These are phyloP conservation scores for Aspergillus leporis DNA, from an alignment of 495 filamentous ascomycete genomes.

Conservation along the genomic window DNA sequence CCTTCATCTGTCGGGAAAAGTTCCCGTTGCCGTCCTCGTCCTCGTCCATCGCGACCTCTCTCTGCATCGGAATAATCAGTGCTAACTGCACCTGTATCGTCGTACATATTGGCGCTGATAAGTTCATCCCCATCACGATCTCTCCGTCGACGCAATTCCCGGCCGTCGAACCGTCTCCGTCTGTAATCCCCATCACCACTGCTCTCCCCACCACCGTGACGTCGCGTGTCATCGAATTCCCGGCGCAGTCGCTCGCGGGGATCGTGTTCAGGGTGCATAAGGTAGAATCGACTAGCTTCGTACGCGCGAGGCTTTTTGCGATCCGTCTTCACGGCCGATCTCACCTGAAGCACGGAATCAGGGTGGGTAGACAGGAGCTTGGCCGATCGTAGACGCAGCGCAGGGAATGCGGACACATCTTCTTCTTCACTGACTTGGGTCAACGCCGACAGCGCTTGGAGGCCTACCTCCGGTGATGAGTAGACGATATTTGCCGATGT, in stretches of 20 bases:
- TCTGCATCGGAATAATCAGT: constrained; percentile 35
- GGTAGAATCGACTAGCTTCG: constrained; percentile 83
- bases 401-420: constrained; percentile 42
- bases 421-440: constrained; percentile 42
- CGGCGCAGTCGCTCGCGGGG: constrained; percentile 68
- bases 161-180: constrained; percentile 56
- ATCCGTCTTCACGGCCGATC: constrained; percentile 73
- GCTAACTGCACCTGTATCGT: constrained; percentile 48
- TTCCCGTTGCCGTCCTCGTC: constrained; percentile 41
- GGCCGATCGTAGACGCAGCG: constrained; percentile 55
- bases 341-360: constrained; percentile 66
- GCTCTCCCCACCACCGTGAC: constrained; percentile 57
- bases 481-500: constrained; percentile 85
- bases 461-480: constrained; percentile 64
- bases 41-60: constrained; percentile 29
- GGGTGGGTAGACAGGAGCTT: constrained; percentile 66
- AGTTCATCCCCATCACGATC: constrained; percentile 52
- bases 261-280: constrained; percentile 85
- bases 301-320: constrained; percentile 75
- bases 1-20: constrained; percentile 50
- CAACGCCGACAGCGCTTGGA: constrained; percentile 69
- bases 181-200: constrained; percentile 62
- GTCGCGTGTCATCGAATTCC: constrained; percentile 46
- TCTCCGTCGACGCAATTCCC: constrained; percentile 53
- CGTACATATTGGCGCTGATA: constrained; percentile 77